A percentile compares a stretch with the other conserved stretches of the same genome.
Conservation (phyloP, 2,329 filamentous ascomycete species). For the Cladobotryum protrusum region DNA sequence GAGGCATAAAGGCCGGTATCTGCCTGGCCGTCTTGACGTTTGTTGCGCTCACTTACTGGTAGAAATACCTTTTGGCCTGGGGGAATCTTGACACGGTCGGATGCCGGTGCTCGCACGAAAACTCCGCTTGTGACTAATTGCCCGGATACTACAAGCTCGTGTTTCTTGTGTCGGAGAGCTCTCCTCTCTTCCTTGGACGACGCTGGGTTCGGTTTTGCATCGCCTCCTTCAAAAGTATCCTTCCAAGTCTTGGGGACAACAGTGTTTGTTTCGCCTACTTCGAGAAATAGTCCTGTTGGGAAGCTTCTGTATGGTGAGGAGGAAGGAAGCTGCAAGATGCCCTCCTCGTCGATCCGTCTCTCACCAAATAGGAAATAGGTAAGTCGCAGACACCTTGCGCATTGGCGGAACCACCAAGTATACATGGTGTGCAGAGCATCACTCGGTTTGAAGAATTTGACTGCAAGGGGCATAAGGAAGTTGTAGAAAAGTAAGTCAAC, state of each 20-base stretch:
- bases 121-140: slow-evolving; percentile 64
- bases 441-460: slow-evolving; percentile 78
- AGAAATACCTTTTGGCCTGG: slow-evolving; percentile 79
- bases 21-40: slow-evolving; percentile 53
- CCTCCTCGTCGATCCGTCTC: slow-evolving; percentile 74
- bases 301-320: slow-evolving; percentile 26
- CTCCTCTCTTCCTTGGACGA: slow-evolving; percentile 32
- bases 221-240: slow-evolving; percentile 45
- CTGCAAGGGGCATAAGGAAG: slow-evolving; percentile 82
- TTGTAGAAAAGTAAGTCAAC: slow-evolving; percentile 95
- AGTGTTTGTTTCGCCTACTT: slow-evolving; percentile 33
- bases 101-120: slow-evolving; percentile 88
- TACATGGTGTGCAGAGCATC: slow-evolving; percentile 81
- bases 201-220: slow-evolving; percentile 35
- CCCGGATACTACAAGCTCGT: slow-evolving; percentile 38
- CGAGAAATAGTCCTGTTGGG: slow-evolving; percentile 39
- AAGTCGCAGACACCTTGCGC: slow-evolving; percentile 71
- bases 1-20: slow-evolving; percentile 48
- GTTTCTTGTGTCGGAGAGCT: slow-evolving; percentile 35
- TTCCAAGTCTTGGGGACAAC: slow-evolving; percentile 53
- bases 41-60: slow-evolving; percentile 58
- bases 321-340: slow-evolving; percentile 46
- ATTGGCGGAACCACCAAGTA: slow-evolving; percentile 91
- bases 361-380: slow-evolving; percentile 93
- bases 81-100: slow-evolving; percentile 89